Conservation (phyloP, 2,329 filamentous ascomycete genomes). For the Sclerotinia sclerotiorum region DNA sequence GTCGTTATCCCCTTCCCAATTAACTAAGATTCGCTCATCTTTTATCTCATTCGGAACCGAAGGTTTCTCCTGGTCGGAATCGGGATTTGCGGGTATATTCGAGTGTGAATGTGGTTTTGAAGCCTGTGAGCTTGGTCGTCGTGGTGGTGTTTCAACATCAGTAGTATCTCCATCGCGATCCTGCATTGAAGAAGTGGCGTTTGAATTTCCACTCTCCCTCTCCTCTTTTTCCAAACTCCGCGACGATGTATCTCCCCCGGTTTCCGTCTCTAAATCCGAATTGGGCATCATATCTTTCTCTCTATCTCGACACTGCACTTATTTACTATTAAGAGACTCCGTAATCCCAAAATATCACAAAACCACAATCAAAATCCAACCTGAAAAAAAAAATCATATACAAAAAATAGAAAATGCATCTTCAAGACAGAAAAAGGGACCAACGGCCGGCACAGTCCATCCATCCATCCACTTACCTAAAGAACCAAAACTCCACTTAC, state of each 20-base stretch:
- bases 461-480: not conserved
- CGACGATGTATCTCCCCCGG: not conserved
- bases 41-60: too few relatives aligned
- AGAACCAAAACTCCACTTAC: conserved; percentile 8
- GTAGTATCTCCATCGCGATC: conserved; percentile 10
- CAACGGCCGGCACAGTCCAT: not conserved
- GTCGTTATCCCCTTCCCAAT: conserved; percentile 45
- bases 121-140: not conserved
- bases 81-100: not conserved
- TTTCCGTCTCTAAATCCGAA: conserved; percentile 8
- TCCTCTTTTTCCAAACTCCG: conserved; percentile 14
- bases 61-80: not conserved
- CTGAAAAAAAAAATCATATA: not conserved
- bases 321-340: not conserved
- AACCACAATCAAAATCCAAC: not conserved
- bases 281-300: conserved; percentile 9
- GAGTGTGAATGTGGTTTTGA: not conserved
- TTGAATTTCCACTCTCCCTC: not conserved
- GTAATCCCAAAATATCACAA: not conserved
- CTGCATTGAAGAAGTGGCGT: not conserved
- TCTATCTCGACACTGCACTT: not conserved
- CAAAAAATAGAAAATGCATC: not conserved
- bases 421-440: not conserved
- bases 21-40: conserved; percentile 80
- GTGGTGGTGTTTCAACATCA: conserved; percentile 14